Conservation (phyloP, 768 basidiomycete genomes). For the Boletus reticuloceps region DNA sequence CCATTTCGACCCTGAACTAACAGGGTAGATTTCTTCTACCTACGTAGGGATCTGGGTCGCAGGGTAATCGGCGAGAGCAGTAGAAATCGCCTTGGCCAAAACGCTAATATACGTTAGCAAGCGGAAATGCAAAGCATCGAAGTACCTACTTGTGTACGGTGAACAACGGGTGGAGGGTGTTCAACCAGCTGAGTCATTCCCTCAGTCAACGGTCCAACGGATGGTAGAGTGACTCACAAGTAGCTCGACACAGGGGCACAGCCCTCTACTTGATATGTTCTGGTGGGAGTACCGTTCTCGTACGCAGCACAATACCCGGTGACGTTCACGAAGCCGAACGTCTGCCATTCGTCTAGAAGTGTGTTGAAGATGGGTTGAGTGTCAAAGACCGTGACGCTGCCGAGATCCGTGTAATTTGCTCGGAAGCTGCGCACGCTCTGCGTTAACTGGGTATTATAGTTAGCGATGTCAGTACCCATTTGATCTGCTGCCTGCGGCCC, state of each 20-base stretch:
- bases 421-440: constrained; percentile 40
- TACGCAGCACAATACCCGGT: constrained; percentile 62
- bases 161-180: constrained; percentile 58
- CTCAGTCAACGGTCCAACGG: neutral
- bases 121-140: neutral
- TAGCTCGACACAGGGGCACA: constrained; percentile 65
- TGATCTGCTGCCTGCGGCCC: constrained; percentile 26
- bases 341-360: constrained; percentile 49
- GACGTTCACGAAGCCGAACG: constrained; percentile 55
- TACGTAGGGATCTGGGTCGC: constrained; percentile 9
- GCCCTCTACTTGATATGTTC: constrained; percentile 51
- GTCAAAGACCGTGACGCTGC: constrained; percentile 50
- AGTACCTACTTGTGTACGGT: constrained; percentile 56
- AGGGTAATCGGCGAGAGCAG: constrained; percentile 37
- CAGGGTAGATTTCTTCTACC: neutral
- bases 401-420: constrained; percentile 39
- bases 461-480: constrained; percentile 37
- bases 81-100: constrained; percentile 51
- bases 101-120: constrained; percentile 32
- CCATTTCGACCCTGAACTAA: neutral
- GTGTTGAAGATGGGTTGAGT: constrained; percentile 58
- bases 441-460: constrained; percentile 51
- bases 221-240: constrained; percentile 45
- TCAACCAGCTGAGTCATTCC: constrained; percentile 48
- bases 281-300: constrained; percentile 51